A percentile compares a stretch with the other conserved stretches of the same genome.
phyloP scores from a whole-genome alignment of 495 filamentous ascomycete genomes.

The Penicillium goetzii region DNA sequence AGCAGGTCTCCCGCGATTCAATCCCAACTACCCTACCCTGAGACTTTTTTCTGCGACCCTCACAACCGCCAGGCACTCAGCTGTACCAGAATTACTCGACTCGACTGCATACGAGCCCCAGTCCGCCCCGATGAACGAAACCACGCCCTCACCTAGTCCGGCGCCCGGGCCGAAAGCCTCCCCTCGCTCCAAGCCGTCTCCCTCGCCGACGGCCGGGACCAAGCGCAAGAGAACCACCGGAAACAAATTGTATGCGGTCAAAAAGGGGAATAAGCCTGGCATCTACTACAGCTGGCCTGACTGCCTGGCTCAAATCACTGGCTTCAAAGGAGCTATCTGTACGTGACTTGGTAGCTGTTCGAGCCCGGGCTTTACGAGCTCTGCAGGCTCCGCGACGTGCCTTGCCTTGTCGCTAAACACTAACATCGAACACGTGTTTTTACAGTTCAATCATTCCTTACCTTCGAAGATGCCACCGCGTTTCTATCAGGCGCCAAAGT shows the following conservation, averaged over 20 bases:
- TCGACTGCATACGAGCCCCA: constrained; percentile 1
- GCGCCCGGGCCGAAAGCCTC: constrained; percentile 39
- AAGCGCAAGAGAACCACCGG: constrained; percentile 66
- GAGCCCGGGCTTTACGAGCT: not conserved
- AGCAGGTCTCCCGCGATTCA: constrained; percentile 13
- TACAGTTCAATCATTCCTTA: constrained; percentile 83
- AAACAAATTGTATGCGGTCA: constrained; percentile 87
- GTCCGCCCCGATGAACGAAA: constrained; percentile 35
- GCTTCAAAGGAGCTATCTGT: constrained; percentile 86
- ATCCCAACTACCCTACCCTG: constrained; percentile 1
- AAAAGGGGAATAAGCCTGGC: constrained; percentile 73
- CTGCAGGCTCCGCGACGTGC: not conserved
- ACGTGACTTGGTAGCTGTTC: constrained; percentile 39
- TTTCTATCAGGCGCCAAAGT: constrained; percentile 68
- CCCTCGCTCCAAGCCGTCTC: constrained; percentile 30
- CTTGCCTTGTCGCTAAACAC: not conserved
- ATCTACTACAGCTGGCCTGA: constrained; percentile 86
- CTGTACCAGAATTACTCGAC: not conserved
- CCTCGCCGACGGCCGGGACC: constrained; percentile 51
- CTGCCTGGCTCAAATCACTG: constrained; percentile 78
- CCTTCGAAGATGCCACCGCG: constrained; percentile 72
- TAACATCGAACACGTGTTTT: constrained; percentile 7
- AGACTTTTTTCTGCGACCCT: not conserved
- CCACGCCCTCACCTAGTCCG: constrained; percentile 47
- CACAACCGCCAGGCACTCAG: not conserved